Evolutionary conservation across 805 yeast species (phyloP).

Genomic region (Crinitomyces ghanaensis): DNA sequence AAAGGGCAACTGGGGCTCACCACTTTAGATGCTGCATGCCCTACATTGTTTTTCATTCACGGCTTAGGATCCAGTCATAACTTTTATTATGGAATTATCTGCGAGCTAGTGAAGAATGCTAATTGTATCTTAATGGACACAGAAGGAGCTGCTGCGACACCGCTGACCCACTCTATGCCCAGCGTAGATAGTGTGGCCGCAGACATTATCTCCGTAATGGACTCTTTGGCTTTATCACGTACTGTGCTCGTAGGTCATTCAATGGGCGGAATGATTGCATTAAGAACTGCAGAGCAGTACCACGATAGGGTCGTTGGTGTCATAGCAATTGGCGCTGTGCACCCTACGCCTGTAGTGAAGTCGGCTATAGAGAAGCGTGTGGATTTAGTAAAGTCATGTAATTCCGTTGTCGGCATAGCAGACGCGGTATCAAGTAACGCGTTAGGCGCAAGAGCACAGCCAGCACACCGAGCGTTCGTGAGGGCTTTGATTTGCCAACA

Average conservation of each 20-base stretch:
- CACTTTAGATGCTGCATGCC: neutral
- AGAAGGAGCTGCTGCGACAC: conserved; percentile 6
- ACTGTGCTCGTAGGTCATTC: conserved; percentile 8
- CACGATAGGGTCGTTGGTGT: conserved; percentile 1
- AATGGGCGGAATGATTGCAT: conserved; percentile 8
- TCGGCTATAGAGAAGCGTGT: neutral
- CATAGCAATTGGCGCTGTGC: neutral
- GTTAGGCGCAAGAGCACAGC: conserved; percentile 2
- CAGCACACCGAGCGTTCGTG: conserved; percentile 5
- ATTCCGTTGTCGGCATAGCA: conserved; percentile 2
- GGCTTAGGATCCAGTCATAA: conserved; percentile 7
- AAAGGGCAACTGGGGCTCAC: no score
- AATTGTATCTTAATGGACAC: conserved; percentile 5
- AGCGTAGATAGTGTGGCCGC: conserved; percentile 3
- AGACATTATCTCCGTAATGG: conserved; percentile 2
- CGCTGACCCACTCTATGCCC: conserved; percentile 1
- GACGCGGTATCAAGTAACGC: conserved; percentile 4
- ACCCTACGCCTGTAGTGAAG: neutral
- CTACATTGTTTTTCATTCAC: conserved; percentile 5
- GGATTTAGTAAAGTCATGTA: neutral
- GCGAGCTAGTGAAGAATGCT: neutral
- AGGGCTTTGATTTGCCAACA: conserved; percentile 4
- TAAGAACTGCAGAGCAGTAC: conserved; percentile 3
- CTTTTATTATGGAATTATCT: conserved; percentile 3
- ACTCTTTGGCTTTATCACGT: neutral